Percentiles rank a stretch among this genome's conserved stretches.
Conservation (phyloP, 768 basidiomycete species). For the Fibroporia radiculosa region DNA sequence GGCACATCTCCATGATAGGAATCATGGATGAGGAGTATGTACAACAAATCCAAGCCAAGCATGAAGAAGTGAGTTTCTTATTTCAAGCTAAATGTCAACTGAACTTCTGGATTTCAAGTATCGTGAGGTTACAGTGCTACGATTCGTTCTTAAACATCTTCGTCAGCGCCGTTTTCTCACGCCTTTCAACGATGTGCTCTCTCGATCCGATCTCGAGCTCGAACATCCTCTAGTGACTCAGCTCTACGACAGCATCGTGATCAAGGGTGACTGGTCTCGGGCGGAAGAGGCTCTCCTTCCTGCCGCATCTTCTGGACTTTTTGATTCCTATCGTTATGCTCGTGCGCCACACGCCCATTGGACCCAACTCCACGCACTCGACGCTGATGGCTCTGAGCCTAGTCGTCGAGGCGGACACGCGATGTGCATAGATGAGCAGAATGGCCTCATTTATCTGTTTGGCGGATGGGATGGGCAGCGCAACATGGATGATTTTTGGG, state of each 20-base stretch:
- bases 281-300: constrained; percentile 47
- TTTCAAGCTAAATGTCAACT: neutral
- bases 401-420: constrained; percentile 69
- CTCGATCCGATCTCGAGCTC: constrained; percentile 44
- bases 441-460: constrained; percentile 62
- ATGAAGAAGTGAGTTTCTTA: constrained; percentile 52
- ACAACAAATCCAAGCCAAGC: constrained; percentile 39
- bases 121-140: constrained; percentile 56
- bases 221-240: constrained; percentile 68
- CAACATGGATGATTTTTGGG: constrained; percentile 76
- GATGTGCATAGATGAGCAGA: constrained; percentile 67
- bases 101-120: constrained; percentile 34
- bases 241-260: constrained; percentile 56
- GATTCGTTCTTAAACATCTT: constrained; percentile 68
- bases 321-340: constrained; percentile 48
- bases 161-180: constrained; percentile 67
- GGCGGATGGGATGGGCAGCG: constrained; percentile 75
- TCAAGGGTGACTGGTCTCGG: constrained; percentile 54
- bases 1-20: constrained; percentile 62
- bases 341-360: constrained; percentile 56
- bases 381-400: constrained; percentile 60
- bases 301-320: constrained; percentile 50
- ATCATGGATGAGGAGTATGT: constrained; percentile 49
- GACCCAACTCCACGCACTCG: constrained; percentile 50
- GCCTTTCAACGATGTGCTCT: constrained; percentile 52